phyloP scores from a whole-genome alignment of 225 moss, liverwort and hornwort species.

The Ulota crispa region DNA sequence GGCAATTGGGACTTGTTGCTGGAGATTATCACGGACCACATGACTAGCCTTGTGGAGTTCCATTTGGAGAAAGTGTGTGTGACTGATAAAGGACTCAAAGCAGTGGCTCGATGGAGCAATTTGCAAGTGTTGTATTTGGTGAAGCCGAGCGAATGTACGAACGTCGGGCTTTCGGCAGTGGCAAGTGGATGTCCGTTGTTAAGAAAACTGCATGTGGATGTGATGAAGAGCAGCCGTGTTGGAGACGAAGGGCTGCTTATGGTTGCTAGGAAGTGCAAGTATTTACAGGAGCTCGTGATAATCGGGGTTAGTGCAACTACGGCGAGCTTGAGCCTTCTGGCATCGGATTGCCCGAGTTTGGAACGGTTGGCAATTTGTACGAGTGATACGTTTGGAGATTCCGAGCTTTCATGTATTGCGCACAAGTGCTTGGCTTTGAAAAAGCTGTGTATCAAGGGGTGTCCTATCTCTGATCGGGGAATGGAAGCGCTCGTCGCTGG shows the following conservation, averaged over 20 bases:
- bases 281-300: slow-evolving; percentile 86
- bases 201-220: slow-evolving; percentile 96
- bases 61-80: slow-evolving; percentile 85
- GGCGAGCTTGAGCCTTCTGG: slow-evolving; percentile 77
- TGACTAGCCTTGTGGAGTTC: slow-evolving; percentile 93
- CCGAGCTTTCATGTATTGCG: slow-evolving; percentile 85
- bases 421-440: slow-evolving; percentile 83
- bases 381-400: slow-evolving; percentile 94
- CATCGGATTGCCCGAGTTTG: slow-evolving; percentile 85
- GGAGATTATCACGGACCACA: slow-evolving; percentile 92
- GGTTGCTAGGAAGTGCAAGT: slow-evolving; percentile 79
- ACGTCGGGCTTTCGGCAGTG: slow-evolving; percentile 82
- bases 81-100: slow-evolving; percentile 74
- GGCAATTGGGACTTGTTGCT: slow-evolving; percentile 93
- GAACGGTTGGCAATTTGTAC: slow-evolving; percentile 93
- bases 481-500: slow-evolving; percentile 91
- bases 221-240: slow-evolving; percentile 84
- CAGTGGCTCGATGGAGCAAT: slow-evolving; percentile 76
- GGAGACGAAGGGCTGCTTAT: slow-evolving; percentile 93
- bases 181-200: slow-evolving; percentile 81
- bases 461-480: slow-evolving; percentile 92
- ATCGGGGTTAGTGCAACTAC: slow-evolving; percentile 84
- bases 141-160: slow-evolving; percentile 88
- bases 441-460: slow-evolving; percentile 93
- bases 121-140: slow-evolving; percentile 85